Evolutionary conservation across 139 green algal species (phyloP).

Genomic region (Chlorella sp.): DNA sequence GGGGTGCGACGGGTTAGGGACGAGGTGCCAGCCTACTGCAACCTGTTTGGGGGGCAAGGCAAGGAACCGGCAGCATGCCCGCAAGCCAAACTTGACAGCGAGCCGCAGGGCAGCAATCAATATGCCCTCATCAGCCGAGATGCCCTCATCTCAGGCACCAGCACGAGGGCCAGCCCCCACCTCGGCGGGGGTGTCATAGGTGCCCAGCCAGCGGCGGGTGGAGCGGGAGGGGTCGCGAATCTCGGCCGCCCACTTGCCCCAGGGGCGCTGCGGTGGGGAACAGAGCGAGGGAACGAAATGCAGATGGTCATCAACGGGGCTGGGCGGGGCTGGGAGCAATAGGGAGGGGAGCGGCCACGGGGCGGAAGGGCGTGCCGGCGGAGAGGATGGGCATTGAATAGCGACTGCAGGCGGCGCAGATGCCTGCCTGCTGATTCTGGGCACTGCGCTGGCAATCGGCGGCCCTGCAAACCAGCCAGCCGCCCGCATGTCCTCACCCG

Average conservation of each 20-base stretch:
- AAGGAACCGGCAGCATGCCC: too few relatives aligned
- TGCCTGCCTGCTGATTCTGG: background rate
- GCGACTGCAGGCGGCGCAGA: too few relatives aligned
- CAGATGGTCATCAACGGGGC: background rate
- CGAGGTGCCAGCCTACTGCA: too few relatives aligned
- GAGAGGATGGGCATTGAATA: too few relatives aligned
- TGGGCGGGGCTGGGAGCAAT: background rate
- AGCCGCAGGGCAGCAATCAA: too few relatives aligned
- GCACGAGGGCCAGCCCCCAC: background rate
- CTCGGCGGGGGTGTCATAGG: slow-evolving; percentile 66
- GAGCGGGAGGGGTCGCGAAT: slow-evolving; percentile 76
- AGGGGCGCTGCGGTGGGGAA: slow-evolving; percentile 60
- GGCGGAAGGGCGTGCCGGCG: too few relatives aligned
- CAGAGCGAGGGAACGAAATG: background rate
- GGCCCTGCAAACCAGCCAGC: background rate
- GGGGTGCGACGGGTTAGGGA: too few relatives aligned
- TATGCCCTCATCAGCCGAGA: too few relatives aligned
- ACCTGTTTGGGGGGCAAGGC: too few relatives aligned
- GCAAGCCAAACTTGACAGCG: too few relatives aligned
- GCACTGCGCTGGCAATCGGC: background rate
- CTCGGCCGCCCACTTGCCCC: slow-evolving; percentile 87
- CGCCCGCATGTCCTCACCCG: slow-evolving; percentile 31
- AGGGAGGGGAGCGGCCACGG: too few relatives aligned
- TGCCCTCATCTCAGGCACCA: too few relatives aligned
- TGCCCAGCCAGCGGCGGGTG: slow-evolving; percentile 83